These are phyloP conservation scores for Kodamaea lidongshanica DNA, from an alignment of 805 yeast genomes.

Conservation along the genomic window DNA sequence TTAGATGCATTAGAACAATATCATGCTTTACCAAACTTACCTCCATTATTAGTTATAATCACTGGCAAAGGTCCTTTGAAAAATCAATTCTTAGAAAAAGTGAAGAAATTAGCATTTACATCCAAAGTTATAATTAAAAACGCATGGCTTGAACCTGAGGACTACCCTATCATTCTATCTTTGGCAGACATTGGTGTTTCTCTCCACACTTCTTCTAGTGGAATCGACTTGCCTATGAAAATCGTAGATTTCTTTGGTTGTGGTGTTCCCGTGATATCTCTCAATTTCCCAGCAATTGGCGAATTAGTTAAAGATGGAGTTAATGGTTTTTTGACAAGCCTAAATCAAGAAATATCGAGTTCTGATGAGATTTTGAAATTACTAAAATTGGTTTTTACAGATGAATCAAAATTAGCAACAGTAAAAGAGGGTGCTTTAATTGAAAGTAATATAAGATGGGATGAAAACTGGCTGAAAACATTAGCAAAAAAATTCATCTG, in stretches of 20 bases:
- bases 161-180: constrained; percentile 71
- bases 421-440: constrained; percentile 62
- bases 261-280: constrained; percentile 84
- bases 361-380: constrained; percentile 22
- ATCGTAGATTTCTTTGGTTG: constrained; percentile 94
- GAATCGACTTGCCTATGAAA: constrained; percentile 95
- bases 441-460: constrained; percentile 74
- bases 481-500: too few relatives aligned
- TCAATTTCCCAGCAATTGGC: constrained; percentile 66
- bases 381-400: constrained; percentile 22
- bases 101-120: constrained; percentile 40
- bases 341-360: constrained; percentile 9
- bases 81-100: constrained; percentile 42
- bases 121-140: constrained; percentile 50
- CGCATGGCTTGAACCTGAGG: constrained; percentile 72
- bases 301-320: constrained; percentile 66
- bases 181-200: constrained; percentile 86
- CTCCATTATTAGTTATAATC: constrained; percentile 62
- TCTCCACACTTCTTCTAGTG: constrained; percentile 85
- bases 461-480: constrained; percentile 59
- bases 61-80: constrained; percentile 95
- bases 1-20: constrained; percentile 62
- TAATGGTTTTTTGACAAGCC: constrained; percentile 57
- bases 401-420: constrained; percentile 25
- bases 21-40: constrained; percentile 35